These are phyloP conservation scores for Chlamydomonas asymmetrica DNA, from an alignment of 139 green algal genomes.

Conservation along the genomic window DNA sequence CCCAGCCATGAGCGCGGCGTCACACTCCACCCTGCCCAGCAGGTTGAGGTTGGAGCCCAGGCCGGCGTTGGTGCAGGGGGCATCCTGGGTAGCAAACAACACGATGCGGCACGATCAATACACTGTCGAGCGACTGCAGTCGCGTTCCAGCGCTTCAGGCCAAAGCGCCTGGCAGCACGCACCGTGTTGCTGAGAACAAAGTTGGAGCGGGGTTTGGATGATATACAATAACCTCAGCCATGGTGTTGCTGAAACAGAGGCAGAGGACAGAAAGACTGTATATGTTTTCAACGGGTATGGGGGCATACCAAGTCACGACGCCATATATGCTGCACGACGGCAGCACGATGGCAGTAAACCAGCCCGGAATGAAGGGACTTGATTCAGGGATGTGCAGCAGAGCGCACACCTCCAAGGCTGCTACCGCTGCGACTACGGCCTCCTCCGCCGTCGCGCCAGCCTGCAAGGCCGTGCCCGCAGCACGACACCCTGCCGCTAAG, in stretches of 20 bases:
- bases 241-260: neutral
- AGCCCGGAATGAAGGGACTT: neutral
- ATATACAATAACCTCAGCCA: neutral
- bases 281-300: neutral
- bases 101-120: neutral
- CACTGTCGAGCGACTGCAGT: neutral
- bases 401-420: conserved; percentile 52
- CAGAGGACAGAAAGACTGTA: neutral
- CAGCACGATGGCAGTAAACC: neutral
- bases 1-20: conserved; percentile 73
- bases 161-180: neutral
- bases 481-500: conserved; percentile 50
- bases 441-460: conserved; percentile 20
- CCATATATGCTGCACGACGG: neutral
- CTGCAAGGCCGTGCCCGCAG: conserved; percentile 36
- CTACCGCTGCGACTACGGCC: conserved; percentile 58
- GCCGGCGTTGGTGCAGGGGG: conserved; percentile 72
- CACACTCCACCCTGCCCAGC: conserved; percentile 76
- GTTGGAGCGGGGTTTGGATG: neutral
- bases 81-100: conserved; percentile 52
- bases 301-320: too few species aligned
- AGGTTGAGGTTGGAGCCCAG: conserved; percentile 75
- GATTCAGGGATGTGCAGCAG: neutral
- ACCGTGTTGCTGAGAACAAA: neutral
- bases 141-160: too few species aligned